Evolutionary conservation across 805 yeast genomes (phyloP), one percentile per base, ranked within the genome.

Genomic region (Kurtzmaniella cleridarum): DNA sequence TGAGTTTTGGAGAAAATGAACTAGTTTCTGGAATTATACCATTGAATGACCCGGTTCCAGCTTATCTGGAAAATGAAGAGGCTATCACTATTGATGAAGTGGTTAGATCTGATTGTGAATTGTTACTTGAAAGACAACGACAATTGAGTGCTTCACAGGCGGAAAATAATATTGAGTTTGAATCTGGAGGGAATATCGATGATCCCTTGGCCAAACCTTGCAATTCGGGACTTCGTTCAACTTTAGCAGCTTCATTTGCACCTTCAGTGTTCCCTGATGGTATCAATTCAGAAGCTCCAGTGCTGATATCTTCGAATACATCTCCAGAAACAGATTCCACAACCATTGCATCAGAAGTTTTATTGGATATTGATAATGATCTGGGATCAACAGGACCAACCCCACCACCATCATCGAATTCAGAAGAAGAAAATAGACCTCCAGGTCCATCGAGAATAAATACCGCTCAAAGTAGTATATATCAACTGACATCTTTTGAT

Each of bases 1-100:
- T 62, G 8, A 62, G 72, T 1, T 48, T 66, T 34, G 53, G 60
- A 2, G 70, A 71, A 4, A 68, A 62, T 34, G 62, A 67, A 1
- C 64, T 63, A 2, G 49, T 71, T 18, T 66, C 71, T 31, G 46
- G 73, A 34, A 42, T 55, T 15, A 56, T 62, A 12, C 33, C 51
- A 5, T 40, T 41, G 3, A 63, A 62, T 1, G 59, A 54, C 5
- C 60, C 67, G 2, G 62, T 63, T 1, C 69, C 69, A 1, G 58
- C 65, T 1, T 64, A 64, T 42, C 50, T 8, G 16, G 34, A 35
- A 7, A 11, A 24, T 31, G 32, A 31, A 6, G 27, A 17, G 6
- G 18, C 14, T 12, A 31, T 48, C 17, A 57, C 51, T 26, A 59
- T 63, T 34, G 69, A 63, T 30, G 59, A 58, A 13, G 27, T 61